A percentile compares a stretch with the other conserved stretches of the same genome.
phyloP scores from a whole-genome alignment of 2,329 filamentous ascomycete species.

The Pseudocercospora eumusae region DNA sequence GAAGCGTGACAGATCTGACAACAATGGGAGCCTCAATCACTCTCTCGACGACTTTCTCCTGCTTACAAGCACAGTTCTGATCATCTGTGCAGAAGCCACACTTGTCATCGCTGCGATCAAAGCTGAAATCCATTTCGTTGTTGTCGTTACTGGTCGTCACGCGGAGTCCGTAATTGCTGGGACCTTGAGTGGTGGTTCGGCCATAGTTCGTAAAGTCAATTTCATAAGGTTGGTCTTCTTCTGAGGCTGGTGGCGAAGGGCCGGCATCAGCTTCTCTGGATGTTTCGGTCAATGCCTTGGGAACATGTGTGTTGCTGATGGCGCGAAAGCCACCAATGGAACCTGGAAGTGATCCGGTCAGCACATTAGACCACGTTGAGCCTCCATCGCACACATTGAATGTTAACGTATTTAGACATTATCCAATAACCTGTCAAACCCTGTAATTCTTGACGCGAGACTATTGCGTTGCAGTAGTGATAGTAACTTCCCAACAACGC shows the following conservation, averaged over 20 bases:
- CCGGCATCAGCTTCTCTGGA: background rate
- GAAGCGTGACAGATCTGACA: constrained; percentile 19
- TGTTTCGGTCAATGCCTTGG: background rate
- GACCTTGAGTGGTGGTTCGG: background rate
- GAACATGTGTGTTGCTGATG: background rate
- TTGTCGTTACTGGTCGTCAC: constrained; percentile 24
- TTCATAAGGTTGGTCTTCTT: constrained; percentile 25
- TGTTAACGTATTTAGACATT: background rate
- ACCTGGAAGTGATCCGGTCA: background rate
- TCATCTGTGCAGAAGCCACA: constrained; percentile 38
- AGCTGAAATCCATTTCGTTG: constrained; percentile 27
- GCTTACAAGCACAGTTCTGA: constrained; percentile 33
- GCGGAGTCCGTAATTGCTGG: constrained; percentile 15
- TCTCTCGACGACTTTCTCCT: constrained; percentile 19
- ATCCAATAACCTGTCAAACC: background rate
- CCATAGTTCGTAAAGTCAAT: constrained; percentile 32
- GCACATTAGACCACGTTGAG: background rate
- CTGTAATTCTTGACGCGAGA: background rate
- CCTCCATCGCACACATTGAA: background rate
- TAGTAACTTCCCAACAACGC: background rate
- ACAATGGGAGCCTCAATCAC: constrained; percentile 17
- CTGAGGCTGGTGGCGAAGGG: constrained; percentile 26
- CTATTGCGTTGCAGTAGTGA: background rate
- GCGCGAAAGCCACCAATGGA: constrained; percentile 1
- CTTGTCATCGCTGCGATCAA: constrained; percentile 25